Base-by-base conservation (phyloP, 2,329 filamentous ascomycete genomes). In the Cercospora beticola region DNA sequence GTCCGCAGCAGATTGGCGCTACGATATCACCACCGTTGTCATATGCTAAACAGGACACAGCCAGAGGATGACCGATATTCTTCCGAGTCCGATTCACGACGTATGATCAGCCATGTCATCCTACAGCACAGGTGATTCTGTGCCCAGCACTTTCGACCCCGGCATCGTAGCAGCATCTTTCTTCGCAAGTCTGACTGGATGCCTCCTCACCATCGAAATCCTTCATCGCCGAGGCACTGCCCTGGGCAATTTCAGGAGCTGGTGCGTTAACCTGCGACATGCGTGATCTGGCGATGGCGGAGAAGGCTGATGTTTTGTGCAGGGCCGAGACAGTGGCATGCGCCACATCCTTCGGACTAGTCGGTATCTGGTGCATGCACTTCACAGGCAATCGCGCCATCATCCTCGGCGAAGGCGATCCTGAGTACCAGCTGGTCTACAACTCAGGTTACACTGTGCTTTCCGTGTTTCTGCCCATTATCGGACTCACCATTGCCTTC, bases 381-480 rank as follows among this genome's bases (percentile, higher is more conserved):
- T 94, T 92, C 75, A 90, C 95, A 72, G 92, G 92, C 23, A 94
- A 95, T 77, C 86, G 90, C 63, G 92, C 92, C 14, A 91, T 94
- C 69, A 83, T 90, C 28, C 85, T 97, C 18, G 89, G 85, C 46
- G 73, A 88, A 71, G 90, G 90, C 46, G 80, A 87, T 68, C 62
- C 72, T 26, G 71, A 81, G 12, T 81, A 86, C 40, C 92, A 94
- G 72, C 89, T 95, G 62, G 85, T 87, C 40, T 96, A 95, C 83
- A 92, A 86, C 62, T 82, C 87, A 65, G 86, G 86, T 28, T 92
- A 89, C 77, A 95, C 92, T 0, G 87, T 88, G 0, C 81, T 93
- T 8, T 96, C 92, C 0, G 92, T 94, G 74, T 90, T 96, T 75
- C 83, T 96, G 10, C 92, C 93, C 0, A 89, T 96, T 58, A 71